Evolutionary conservation across 495 filamentous ascomycete species (phyloP), one percentile per base, ranked within the genome.

Genomic region (Talaromyces wortmannii): DNA sequence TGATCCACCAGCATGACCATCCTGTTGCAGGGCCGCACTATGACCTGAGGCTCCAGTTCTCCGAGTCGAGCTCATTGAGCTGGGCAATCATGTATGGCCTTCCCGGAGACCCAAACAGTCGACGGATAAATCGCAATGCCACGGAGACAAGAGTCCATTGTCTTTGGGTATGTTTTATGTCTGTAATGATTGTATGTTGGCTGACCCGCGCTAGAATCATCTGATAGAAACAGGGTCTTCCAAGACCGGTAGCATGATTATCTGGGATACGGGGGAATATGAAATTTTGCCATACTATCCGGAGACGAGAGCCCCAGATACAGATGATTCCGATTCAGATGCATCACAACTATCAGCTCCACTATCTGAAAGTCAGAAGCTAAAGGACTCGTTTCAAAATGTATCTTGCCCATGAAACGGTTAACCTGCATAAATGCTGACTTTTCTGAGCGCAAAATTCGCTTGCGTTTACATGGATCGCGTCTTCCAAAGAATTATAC

Each of bases 201-300:
- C 36, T 50, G n/a, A 55, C 30, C 5, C 6, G 11, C 13, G n/a
- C 13, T 53, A 87, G 82, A 87, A 85, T 55, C 82, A 88, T 63
- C 76, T 87, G 6, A 79, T 85, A 46, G 85, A 88, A 60, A 84
- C 82, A 0, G 84, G 80, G 6, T 83, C 80, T 3, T 48, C 57
- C 10, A 67, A 68, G 11, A 86, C 82, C 0, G 85, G 85, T 2
- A 85, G 80, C 13, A 69, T 88, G 13, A 76, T 88, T 12, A 84
- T 88, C 36, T 88, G 84, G 85, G 85, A 88, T 55, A 87, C 83
- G 0, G 85, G 84, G 7, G 82, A 83, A 53, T 87, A 87, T 59
- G 70, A 75, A 50, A 59, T 87, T 23, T 69, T 88, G 4, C 76
- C 80, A 2, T 70, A 74, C 16, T 61, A 68, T 8, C 53, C 57